Evolutionary conservation across 2,329 filamentous ascomycete genomes (phyloP).

Genomic region (Colletotrichum godetiae): DNA sequence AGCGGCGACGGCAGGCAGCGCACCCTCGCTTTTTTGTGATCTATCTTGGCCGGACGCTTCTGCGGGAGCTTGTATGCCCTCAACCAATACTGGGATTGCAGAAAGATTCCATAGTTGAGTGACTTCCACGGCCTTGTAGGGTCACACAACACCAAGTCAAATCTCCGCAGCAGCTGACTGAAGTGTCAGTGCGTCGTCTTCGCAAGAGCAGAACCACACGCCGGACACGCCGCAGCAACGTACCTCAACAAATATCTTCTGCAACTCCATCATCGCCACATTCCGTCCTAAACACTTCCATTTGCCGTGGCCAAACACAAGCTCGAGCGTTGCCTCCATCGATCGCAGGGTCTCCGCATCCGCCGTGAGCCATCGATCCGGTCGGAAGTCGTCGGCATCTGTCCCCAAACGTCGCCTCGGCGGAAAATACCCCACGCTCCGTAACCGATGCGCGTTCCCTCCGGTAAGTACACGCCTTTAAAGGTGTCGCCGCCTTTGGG

Average conservation of each 20-base stretch:
- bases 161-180: constrained; percentile 44
- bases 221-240: constrained; percentile 25
- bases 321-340: constrained; percentile 53
- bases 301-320: constrained; percentile 56
- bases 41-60: no score
- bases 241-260: constrained; percentile 57
- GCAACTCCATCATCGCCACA: constrained; percentile 56
- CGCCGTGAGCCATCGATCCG: constrained; percentile 61
- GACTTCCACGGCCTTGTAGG: constrained; percentile 46
- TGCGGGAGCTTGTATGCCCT: constrained; percentile 38
- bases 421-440: constrained; percentile 54
- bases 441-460: constrained; percentile 57
- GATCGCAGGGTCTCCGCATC: constrained; percentile 43
- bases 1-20: no score
- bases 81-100: constrained; percentile 45
- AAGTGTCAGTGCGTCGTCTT: constrained; percentile 2
- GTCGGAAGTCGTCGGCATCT: constrained; percentile 56
- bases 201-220: background rate
- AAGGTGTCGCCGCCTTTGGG: constrained; percentile 52
- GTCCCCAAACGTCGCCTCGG: constrained; percentile 49
- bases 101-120: constrained; percentile 46
- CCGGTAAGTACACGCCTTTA: constrained; percentile 55
- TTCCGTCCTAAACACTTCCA: constrained; percentile 57
- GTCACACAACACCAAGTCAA: constrained; percentile 46
- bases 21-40: no score